These are phyloP conservation scores for Viola odorata DNA, from an alignment of 345 rosid genomes.

Conservation along the genomic window DNA sequence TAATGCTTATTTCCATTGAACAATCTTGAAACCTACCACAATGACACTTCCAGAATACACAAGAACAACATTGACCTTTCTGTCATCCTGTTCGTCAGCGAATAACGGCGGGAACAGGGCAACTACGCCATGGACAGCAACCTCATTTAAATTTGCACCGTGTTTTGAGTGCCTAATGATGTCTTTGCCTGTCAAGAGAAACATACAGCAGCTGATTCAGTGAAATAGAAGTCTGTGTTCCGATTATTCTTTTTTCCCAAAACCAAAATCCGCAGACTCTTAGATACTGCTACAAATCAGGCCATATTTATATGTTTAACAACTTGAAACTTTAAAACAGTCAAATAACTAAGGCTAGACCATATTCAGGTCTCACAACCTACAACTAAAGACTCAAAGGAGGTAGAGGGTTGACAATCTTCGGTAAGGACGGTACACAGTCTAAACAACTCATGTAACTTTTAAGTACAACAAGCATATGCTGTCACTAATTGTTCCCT, in stretches of 20 bases:
- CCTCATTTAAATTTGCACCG: not conserved
- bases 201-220: not conserved
- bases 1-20: no score
- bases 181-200: slow-evolving; percentile 38
- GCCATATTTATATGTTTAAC: not conserved
- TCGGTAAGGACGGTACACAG: no score
- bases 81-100: not conserved
- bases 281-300: not conserved
- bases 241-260: no score
- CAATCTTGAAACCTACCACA: no score
- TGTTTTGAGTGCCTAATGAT: not conserved
- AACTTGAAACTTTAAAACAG: not conserved
- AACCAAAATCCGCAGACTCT: not conserved
- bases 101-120: not conserved
- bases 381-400: not conserved
- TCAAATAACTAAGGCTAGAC: not conserved
- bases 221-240: not conserved
- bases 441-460: no score
- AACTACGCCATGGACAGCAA: not conserved
- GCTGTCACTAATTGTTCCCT: no score
- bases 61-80: not conserved
- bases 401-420: not conserved
- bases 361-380: not conserved
- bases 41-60: not conserved
- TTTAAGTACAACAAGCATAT: no score